Base-by-base conservation (phyloP, 257 asterid genomes). In the Petrea volubilis region DNA sequence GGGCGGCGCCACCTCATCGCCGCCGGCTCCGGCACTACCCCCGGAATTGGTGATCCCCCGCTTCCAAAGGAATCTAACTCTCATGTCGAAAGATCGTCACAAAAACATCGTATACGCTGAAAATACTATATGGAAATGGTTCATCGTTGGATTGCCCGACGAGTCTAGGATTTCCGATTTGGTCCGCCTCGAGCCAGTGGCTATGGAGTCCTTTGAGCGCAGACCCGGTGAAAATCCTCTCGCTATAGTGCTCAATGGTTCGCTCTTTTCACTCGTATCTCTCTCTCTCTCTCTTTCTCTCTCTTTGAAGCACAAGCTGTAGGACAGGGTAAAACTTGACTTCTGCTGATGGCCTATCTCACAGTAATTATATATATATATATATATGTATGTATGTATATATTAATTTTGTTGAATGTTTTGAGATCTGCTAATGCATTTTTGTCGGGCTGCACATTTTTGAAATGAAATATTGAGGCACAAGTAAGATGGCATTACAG, bases 81-180 rank as follows among this genome's bases (percentile, higher is more conserved):
- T 68, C 41, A 15, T 20, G 50, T n/a, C 61, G 1, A 67, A 56
- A 20, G 31, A 51, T 17, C 31, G 51, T 62, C 74, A 50, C 15
- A 70, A 75, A 56, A 59, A 20, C 17, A 64, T 76, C 17, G 28
- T 65, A 18, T 83, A 70, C 36, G 83, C 75, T 14, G 53, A 73
- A 7, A 53, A 50, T 68, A 71, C 85, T 21, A 68, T 75, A 43
- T 60, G 64, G 2, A 86, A 55, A 72, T 86, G 91, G 91, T 83
- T 86, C 68, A 72, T 80, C 0, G 87, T 81, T 72, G 87, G 88
- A 33, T 60, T 81, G 71, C 56, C 67, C 36, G 77, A 83, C 57
- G 64, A 51, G 28, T 20, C 74, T 56, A 74, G 28, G 71, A 34
- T 86, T 70, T 58, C 71, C 46, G 46, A 63, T 24, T 29, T 77